Conservation (phyloP, 257 asterid species). For the Leptodermis oblonga region DNA sequence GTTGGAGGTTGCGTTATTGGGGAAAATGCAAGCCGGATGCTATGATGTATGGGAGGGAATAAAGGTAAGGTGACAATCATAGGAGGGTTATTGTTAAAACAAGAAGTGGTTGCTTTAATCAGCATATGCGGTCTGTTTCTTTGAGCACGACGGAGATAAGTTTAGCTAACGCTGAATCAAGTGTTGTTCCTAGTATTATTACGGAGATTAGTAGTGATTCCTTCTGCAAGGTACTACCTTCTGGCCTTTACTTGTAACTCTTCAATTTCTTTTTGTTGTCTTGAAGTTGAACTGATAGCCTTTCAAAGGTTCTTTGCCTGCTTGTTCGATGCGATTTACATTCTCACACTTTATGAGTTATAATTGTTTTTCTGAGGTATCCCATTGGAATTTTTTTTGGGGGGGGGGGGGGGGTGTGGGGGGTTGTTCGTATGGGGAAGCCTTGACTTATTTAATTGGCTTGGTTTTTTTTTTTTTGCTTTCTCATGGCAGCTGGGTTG, state of each 20-base stretch:
- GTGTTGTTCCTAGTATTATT: conserved; percentile 13
- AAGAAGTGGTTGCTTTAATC: conserved; percentile 15
- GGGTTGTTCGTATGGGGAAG: not conserved
- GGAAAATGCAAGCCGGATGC: conserved; percentile 31
- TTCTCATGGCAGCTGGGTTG: not conserved
- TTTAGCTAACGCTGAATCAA: conserved; percentile 25
- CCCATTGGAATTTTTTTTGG: not conserved
- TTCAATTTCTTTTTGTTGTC: not conserved
- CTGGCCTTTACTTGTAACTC: not conserved
- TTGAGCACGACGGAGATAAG: conserved; percentile 29
- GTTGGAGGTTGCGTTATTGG: conserved; percentile 17
- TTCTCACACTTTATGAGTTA: not conserved
- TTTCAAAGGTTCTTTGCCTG: not conserved
- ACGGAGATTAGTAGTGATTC: conserved; percentile 22
- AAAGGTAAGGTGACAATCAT: conserved; percentile 24
- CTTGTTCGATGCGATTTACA: not conserved
- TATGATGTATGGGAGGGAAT: conserved; percentile 40
- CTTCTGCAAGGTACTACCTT: conserved; percentile 33
- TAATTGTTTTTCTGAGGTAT: not conserved
- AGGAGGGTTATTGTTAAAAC: conserved; percentile 7
- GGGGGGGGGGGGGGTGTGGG: too few species aligned
- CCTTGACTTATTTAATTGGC: not conserved
- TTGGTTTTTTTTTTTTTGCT: not conserved
- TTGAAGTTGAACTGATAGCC: not conserved
- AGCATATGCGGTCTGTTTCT: conserved; percentile 38